Conservation (phyloP, 176 grass and related monocot species). For the Alloteropsis semialata region DNA sequence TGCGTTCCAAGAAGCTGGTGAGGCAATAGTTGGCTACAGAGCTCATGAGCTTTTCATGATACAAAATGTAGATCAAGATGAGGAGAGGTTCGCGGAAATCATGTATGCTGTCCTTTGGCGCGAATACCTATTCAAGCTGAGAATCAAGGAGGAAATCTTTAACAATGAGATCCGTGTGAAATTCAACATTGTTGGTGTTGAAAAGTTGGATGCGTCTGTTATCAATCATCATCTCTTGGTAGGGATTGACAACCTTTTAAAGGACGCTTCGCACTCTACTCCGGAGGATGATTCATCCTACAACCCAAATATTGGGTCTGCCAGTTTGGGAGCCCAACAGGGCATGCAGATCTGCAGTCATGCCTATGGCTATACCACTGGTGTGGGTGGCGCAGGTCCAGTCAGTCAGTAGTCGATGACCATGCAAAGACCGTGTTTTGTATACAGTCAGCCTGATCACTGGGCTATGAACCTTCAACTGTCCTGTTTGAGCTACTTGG, state of each 20-base stretch:
- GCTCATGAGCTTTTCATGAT: slow-evolving; percentile 51
- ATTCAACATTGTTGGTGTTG: slow-evolving; percentile 42
- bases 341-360: slow-evolving; percentile 18
- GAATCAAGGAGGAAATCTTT: slow-evolving; percentile 65
- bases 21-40: slow-evolving; percentile 49
- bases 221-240: slow-evolving; percentile 41
- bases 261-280: slow-evolving; percentile 17
- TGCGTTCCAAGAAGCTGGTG: slow-evolving; percentile 73
- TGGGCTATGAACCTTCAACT: not conserved
- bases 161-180: slow-evolving; percentile 49
- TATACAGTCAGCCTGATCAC: slow-evolving; percentile 59
- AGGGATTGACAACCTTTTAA: slow-evolving; percentile 41
- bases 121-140: slow-evolving; percentile 71
- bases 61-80: slow-evolving; percentile 45
- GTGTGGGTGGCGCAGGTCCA: slow-evolving; percentile 23
- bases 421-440: slow-evolving; percentile 43
- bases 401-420: not conserved
- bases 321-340: not conserved
- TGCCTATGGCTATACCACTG: not conserved
- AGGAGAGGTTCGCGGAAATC: slow-evolving; percentile 48
- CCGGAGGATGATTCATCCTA: not conserved
- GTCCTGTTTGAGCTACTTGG: not conserved
- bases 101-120: slow-evolving; percentile 42
- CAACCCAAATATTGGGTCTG: not conserved
- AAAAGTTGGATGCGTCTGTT: slow-evolving; percentile 58